Percentiles rank a stretch among this genome's conserved stretches.
phyloP scores from a whole-genome alignment of 441 rosid species.

The Aquilaria agallochum region DNA sequence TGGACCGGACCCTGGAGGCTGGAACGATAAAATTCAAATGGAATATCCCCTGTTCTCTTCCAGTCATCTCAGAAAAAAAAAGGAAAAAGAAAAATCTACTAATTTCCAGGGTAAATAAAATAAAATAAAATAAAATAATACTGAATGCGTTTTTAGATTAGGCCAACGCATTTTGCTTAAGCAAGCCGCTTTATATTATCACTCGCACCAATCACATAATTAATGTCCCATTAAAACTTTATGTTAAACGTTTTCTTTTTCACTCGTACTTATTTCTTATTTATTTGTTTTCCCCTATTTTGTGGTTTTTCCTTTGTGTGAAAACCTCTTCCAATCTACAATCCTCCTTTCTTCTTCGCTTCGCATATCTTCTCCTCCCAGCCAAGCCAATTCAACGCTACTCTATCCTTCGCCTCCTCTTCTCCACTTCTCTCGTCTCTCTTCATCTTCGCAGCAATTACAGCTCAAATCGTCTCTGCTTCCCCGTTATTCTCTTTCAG shows the following conservation, averaged over 20 bases:
- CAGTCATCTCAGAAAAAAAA: neutral
- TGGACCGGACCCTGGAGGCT: no score
- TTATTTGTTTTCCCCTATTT: constrained; percentile 8
- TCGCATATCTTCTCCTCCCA: constrained; percentile 4
- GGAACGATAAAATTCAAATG: no score
- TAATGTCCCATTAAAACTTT: no score
- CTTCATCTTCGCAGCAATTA: constrained; percentile 10
- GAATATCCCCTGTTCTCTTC: constrained; percentile 20
- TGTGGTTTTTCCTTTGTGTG: neutral
- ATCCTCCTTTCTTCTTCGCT: constrained; percentile 4
- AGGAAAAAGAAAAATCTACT: neutral
- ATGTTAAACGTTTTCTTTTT: constrained; percentile 8
- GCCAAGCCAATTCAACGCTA: constrained; percentile 21
- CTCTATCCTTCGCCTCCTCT: constrained; percentile 3
- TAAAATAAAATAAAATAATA: neutral
- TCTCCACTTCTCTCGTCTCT: neutral
- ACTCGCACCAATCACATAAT: no score
- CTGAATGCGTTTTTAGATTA: no score
- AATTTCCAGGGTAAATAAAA: neutral
- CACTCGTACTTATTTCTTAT: constrained; percentile 14
- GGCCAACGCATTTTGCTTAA: no score
- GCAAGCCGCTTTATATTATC: no score
- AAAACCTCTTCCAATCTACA: no score
- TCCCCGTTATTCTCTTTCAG: constrained; percentile 20
- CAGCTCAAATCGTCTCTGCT: constrained; percentile 16